phyloP scores from a whole-genome alignment of 2,329 filamentous ascomycete genomes.

The Fusarium fracticaudum region DNA sequence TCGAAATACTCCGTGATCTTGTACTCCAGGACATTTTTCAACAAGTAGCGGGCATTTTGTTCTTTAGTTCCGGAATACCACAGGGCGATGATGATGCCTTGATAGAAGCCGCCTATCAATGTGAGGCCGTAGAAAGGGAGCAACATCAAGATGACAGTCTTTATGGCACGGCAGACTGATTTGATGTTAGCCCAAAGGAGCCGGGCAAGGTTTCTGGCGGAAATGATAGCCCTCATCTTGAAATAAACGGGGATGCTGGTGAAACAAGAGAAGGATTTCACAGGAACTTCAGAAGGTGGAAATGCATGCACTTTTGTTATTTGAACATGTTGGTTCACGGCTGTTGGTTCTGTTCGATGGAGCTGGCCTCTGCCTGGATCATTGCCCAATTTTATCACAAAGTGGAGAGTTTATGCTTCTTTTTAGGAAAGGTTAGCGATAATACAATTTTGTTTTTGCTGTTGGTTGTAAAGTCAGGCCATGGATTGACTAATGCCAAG shows the following conservation, averaged over 20 bases:
- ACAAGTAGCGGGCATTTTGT: not conserved
- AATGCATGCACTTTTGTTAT: not conserved
- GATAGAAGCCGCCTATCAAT: not conserved
- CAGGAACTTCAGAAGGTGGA: too few species aligned
- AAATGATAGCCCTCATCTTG: not conserved
- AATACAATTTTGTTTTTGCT: not conserved
- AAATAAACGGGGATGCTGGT: too few species aligned
- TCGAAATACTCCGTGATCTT: not conserved
- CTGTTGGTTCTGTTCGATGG: not conserved
- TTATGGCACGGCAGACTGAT: not conserved
- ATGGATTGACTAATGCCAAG: not conserved
- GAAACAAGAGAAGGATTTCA: not conserved
- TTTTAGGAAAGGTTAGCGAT: not conserved
- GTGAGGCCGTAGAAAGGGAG: not conserved
- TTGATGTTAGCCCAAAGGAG: not conserved
- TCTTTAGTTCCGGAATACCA: not conserved
- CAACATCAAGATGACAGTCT: not conserved
- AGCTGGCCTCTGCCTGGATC: not conserved
- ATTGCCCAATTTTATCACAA: not conserved
- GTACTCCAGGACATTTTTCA: not conserved
- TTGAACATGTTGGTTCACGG: not conserved
- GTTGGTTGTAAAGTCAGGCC: not conserved
- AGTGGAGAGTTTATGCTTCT: not conserved
- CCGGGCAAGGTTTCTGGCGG: not conserved
- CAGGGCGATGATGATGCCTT: not conserved